Evolutionary conservation across 495 filamentous ascomycete genomes (phyloP), one percentile per base, ranked within the genome.

Genomic region (Aspergillus conjunctus): DNA sequence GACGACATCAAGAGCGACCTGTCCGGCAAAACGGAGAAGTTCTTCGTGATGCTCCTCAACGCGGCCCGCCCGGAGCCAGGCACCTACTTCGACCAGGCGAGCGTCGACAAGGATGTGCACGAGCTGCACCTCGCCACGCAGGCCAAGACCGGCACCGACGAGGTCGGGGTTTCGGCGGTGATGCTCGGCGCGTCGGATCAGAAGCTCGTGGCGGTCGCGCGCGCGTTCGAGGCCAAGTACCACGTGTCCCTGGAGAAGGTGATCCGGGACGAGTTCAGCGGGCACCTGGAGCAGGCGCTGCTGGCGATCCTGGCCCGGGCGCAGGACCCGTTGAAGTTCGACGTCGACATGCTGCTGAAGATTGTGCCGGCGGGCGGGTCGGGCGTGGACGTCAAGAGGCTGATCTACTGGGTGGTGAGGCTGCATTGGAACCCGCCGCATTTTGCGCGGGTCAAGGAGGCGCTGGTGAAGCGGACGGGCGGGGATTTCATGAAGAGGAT

Each of bases 221-320:
- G 83, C 33, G 79, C 81, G 8, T 96, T 92, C 56, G 74, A 82
- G 50, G 81, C 80, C 51, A 90, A 57, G 32, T 62, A 62, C 54
- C 60, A 62, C 50, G 52, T 20, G 15, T 20, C 48, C 9, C 54
- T 62, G 12, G 60, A 58, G 30, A 57, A 62, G 49, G 50, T 56
- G 8, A 53, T 62, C 54, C 50, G 51, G 46, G 60, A 62, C 71
- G 87, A 92, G 70, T 91, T 96, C 70, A 85, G 83, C 9, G 91
- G 91, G 1, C 91, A 94, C 67, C 92, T 94, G 88, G 82, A 91
- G 71, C 78, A 87, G 14, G 90, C 89, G 0, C 73, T 94, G 12
- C 68, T 89, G 22, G 84, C 80, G 49, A 87, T 92, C 68, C 70
- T 94, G 1, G 78, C 78, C 18, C 79, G 82, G 0, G 90, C 87